Conservation (phyloP, 495 filamentous ascomycete species). For the Aspergillus homomorphus region DNA sequence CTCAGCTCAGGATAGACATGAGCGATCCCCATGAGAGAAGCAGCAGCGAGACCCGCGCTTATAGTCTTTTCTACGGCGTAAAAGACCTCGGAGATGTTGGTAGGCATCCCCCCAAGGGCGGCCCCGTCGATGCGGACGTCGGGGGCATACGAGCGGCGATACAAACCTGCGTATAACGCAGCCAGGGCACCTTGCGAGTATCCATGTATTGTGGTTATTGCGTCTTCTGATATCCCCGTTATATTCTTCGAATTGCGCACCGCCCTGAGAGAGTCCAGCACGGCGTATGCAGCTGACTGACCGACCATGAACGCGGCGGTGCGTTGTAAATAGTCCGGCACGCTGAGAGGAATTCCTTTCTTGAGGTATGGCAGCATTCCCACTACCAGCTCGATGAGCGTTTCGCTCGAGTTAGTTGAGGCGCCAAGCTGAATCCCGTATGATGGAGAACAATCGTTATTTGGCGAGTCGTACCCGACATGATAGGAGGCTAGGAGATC, state of each 20-base stretch:
- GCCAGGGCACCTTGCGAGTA: constrained; percentile 51
- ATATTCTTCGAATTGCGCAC: constrained; percentile 19
- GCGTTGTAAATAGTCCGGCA: constrained; percentile 47
- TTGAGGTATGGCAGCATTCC: background rate
- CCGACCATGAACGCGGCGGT: constrained; percentile 37
- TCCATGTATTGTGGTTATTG: constrained; percentile 38
- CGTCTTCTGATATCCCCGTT: constrained; percentile 7
- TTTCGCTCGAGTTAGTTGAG: background rate
- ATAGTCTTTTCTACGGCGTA: background rate
- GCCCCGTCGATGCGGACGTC: constrained; percentile 31
- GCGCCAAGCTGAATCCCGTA: constrained; percentile 18
- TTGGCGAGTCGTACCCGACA: constrained; percentile 39
- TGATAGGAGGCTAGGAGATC: constrained; percentile 39
- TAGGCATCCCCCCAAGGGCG: constrained; percentile 9
- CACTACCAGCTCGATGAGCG: background rate
- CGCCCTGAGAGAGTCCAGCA: constrained; percentile 46
- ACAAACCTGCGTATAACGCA: constrained; percentile 44
- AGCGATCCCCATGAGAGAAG: constrained; percentile 2
- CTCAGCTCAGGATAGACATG: constrained; percentile 5
- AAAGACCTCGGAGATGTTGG: constrained; percentile 8
- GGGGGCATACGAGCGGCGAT: constrained; percentile 43
- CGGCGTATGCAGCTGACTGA: constrained; percentile 38
- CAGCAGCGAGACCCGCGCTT: background rate
- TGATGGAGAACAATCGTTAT: constrained; percentile 25
- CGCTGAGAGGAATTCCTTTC: constrained; percentile 4